Conservation (phyloP, 2,329 filamentous ascomycete species). For the Diaporthe longicolla region DNA sequence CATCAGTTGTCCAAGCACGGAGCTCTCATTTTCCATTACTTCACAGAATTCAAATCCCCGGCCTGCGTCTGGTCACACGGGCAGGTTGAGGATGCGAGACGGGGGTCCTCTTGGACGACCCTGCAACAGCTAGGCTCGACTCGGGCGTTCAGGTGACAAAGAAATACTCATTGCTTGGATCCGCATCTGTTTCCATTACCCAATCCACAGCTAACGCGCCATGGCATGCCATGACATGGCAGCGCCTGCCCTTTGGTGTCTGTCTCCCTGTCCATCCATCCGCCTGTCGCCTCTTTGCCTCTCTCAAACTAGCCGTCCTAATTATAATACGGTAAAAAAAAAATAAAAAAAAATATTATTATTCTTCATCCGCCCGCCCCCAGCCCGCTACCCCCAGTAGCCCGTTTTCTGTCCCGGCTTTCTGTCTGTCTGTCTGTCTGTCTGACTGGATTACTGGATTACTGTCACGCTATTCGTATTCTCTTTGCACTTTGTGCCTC, state of each 20-base stretch:
- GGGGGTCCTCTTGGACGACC: slow-evolving; percentile 25
- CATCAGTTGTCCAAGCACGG: slow-evolving; percentile 13
- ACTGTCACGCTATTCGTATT: slow-evolving; percentile 2
- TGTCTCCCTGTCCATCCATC: neutral
- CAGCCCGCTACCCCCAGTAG: neutral
- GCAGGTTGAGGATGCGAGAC: slow-evolving; percentile 18
- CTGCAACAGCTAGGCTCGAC: slow-evolving; percentile 36
- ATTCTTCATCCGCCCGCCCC: slow-evolving; percentile 1
- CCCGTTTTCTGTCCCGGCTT: neutral
- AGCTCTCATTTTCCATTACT: slow-evolving; percentile 20
- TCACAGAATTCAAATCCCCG: slow-evolving; percentile 20
- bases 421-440: neutral
- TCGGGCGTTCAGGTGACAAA: slow-evolving; percentile 41
- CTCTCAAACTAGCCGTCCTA: slow-evolving; percentile 22
- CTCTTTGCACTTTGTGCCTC: neutral
- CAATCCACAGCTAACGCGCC: slow-evolving; percentile 42
- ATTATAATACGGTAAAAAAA: slow-evolving; percentile 6
- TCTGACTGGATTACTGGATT: neutral
- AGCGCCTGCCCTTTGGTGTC: neutral
- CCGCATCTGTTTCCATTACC: slow-evolving; percentile 41
- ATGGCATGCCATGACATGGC: slow-evolving; percentile 33
- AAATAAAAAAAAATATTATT: neutral
- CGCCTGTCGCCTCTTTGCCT: slow-evolving; percentile 5
- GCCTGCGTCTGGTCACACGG: slow-evolving; percentile 32
- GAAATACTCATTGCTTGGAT: slow-evolving; percentile 41